Evolutionary conservation across 2,329 filamentous ascomycete genomes (phyloP).

Genomic region (Trichoderma harzianum): DNA sequence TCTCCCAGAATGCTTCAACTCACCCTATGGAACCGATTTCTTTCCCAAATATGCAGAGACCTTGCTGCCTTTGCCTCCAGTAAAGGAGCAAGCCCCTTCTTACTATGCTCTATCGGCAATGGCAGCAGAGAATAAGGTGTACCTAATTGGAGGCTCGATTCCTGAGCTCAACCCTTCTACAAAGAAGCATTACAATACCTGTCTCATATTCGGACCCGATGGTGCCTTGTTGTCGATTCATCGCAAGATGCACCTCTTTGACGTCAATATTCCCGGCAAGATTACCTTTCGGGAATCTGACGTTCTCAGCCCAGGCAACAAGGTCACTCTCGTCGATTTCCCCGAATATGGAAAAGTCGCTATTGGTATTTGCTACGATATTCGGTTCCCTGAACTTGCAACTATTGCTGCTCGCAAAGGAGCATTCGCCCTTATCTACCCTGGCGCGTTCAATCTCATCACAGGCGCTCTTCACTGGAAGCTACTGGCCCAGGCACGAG

Average conservation of each 20-base stretch:
- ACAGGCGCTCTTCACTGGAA: conserved; percentile 93
- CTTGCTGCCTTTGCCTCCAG: conserved; percentile 70
- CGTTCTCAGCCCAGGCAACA: conserved; percentile 79
- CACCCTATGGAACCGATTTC: conserved; percentile 85
- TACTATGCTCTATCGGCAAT: conserved; percentile 80
- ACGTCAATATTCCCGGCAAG: conserved; percentile 94
- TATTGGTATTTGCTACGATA: conserved; percentile 94
- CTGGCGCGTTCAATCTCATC: conserved; percentile 94
- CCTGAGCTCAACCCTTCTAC: conserved; percentile 66
- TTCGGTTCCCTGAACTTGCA: conserved; percentile 92
- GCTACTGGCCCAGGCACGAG: conserved; percentile 74
- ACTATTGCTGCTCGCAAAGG: conserved; percentile 81
- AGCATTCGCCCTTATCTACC: conserved; percentile 84
- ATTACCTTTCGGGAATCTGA: conserved; percentile 90
- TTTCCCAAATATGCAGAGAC: conserved; percentile 91
- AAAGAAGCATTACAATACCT: conserved; percentile 83
- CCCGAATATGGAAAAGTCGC: conserved; percentile 85
- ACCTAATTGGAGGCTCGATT: conserved; percentile 87
- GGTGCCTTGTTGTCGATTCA: conserved; percentile 78
- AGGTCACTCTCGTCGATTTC: conserved; percentile 79
- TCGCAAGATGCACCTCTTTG: conserved; percentile 93
- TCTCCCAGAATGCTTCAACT: conserved; percentile 98
- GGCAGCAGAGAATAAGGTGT: conserved; percentile 73
- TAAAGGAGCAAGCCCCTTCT: conserved; percentile 68
- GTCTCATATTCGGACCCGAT: conserved; percentile 72